These are phyloP conservation scores for Pythium dissimile DNA, from an alignment of 352 stramenopile species.

Conservation along the genomic window DNA sequence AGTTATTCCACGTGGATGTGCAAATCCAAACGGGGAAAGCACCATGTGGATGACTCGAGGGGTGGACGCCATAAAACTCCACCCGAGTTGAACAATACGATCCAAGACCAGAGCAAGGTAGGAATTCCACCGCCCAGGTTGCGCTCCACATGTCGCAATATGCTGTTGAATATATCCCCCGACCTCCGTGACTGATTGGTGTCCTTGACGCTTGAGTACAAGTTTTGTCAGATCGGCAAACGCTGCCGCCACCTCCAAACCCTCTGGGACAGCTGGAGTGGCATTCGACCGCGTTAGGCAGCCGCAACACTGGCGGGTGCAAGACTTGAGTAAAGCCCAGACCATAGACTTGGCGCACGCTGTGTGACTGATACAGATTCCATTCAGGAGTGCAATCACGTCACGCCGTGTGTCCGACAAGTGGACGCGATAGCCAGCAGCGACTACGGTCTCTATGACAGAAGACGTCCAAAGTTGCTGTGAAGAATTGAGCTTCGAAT, in stretches of 20 bases:
- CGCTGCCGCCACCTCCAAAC: neutral
- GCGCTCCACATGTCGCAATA: constrained; percentile 8
- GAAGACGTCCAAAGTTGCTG: neutral
- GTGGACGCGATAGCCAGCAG: constrained; percentile 12
- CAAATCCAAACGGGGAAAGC: constrained; percentile 5
- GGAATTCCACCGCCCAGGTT: constrained; percentile 12
- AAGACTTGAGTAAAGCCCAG: constrained; percentile 55
- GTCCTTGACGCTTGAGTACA: constrained; percentile 6
- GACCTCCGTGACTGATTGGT: constrained; percentile 1
- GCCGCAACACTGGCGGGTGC: constrained; percentile 55
- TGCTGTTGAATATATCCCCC: constrained; percentile 20
- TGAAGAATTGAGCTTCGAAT: neutral
- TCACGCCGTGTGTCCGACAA: neutral
- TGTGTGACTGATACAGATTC: neutral
- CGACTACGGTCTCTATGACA: constrained; percentile 8
- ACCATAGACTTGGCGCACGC: constrained; percentile 16
- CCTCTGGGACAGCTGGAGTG: neutral
- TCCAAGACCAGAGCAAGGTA: constrained; percentile 17
- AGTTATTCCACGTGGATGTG: no score
- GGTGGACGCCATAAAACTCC: neutral
- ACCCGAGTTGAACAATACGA: constrained; percentile 17
- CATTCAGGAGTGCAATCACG: constrained; percentile 20
- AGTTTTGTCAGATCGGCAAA: constrained; percentile 19
- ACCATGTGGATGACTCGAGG: constrained; percentile 7
- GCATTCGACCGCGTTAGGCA: constrained; percentile 6